These are phyloP conservation scores for Aspergillus pseudonomiae DNA, from an alignment of 2,329 filamentous ascomycete species.

Conservation along the genomic window DNA sequence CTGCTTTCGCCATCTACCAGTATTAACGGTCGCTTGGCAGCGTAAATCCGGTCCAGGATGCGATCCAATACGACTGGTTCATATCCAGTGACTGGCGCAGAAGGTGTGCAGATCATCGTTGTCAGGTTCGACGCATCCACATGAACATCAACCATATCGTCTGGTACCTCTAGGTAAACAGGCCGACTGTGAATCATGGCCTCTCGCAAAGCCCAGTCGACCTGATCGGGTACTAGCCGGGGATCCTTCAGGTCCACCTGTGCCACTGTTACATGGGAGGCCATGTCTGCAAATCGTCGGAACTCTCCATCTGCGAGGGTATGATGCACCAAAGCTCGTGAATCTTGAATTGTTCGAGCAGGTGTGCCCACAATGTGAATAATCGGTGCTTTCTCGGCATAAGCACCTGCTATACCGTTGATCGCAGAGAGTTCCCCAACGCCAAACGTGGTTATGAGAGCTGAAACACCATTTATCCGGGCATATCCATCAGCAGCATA, in stretches of 20 bases:
- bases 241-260: constrained; percentile 54
- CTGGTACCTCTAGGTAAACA: constrained; percentile 59
- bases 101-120: constrained; percentile 20
- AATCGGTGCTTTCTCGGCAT: constrained; percentile 71
- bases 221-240: constrained; percentile 50
- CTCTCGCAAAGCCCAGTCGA: constrained; percentile 55
- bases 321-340: constrained; percentile 60
- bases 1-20: constrained; percentile 56
- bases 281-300: constrained; percentile 54
- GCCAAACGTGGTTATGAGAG: constrained; percentile 46
- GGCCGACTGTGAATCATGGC: constrained; percentile 58
- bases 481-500: constrained; percentile 35
- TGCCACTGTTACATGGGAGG: constrained; percentile 52
- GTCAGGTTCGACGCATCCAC: constrained; percentile 26
- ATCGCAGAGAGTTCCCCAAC: constrained; percentile 69
- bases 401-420: constrained; percentile 72
- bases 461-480: constrained; percentile 31
- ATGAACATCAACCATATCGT: constrained; percentile 51
- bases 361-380: constrained; percentile 63
- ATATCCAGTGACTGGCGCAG: not conserved
- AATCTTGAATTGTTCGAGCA: constrained; percentile 45
- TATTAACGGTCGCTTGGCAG: constrained; percentile 53
- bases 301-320: constrained; percentile 65
- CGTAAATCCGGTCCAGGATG: constrained; percentile 48
- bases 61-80: constrained; percentile 29